Evolutionary conservation across 148 eudicot species (phyloP).

Genomic region (Persicaria tinctoria): DNA sequence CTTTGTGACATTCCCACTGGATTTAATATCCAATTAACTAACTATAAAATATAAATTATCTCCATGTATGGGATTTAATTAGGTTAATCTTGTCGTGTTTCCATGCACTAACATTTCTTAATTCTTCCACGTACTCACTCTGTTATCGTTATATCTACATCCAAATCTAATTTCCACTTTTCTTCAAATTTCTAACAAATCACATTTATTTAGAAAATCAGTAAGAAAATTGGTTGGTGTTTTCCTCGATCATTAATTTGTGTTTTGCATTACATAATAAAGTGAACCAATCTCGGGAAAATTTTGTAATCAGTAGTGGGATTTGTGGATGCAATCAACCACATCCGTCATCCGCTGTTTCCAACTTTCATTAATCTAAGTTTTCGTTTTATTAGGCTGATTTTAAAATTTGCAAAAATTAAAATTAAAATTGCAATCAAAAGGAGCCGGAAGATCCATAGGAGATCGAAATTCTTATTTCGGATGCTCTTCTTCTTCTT

Average conservation of each 20-base stretch:
- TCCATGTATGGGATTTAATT: background rate
- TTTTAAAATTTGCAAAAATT: too few species aligned
- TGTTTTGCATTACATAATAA: too few species aligned
- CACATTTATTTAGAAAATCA: background rate
- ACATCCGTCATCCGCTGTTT: background rate
- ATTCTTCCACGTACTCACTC: background rate
- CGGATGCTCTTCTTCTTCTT: too few species aligned
- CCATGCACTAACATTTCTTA: background rate
- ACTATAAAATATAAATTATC: background rate
- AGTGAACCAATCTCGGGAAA: too few species aligned
- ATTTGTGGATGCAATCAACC: background rate
- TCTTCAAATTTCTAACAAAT: background rate
- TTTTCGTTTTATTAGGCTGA: background rate
- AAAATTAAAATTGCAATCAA: too few species aligned
- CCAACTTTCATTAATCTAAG: too few species aligned
- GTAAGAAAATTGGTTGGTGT: too few species aligned
- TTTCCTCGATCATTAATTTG: too few species aligned
- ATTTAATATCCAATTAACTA: background rate
- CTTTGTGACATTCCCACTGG: constrained; percentile 2
- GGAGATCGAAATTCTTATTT: too few species aligned
- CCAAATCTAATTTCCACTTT: background rate
- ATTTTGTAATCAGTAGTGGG: background rate
- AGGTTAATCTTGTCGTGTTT: constrained; percentile 2
- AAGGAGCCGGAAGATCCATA: too few species aligned
- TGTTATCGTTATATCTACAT: background rate